Evolutionary conservation across 345 rosid genomes (phyloP), one percentile per base, ranked within the genome.

Genomic region (Rubroshorea leprosula): DNA sequence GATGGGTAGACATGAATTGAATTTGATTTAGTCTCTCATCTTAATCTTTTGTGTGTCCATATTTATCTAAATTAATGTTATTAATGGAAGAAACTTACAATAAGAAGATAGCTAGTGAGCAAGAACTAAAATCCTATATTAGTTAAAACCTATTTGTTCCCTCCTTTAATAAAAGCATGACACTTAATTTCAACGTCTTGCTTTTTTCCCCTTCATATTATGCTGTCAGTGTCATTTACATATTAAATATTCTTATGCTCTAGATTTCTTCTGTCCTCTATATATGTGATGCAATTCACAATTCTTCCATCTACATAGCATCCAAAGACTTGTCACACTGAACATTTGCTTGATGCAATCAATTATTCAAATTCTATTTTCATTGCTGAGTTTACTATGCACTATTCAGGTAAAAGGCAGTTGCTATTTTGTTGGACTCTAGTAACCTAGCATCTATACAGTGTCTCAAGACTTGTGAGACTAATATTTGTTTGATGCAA

Each of bases 151-250:
- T 44, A n/a, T 44, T 10, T 44, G 16, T 44, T 44, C 47, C 47
- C 16, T 44, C 17, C 18, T 44, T 6, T 44, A 44, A 14, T 13
- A n/a, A n/a, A 44, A 44, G 15, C 5, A 5, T 44, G 16, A 44
- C 41, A 35, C 41, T 35, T 35, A 13, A 35, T n/a, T n/a, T n/a
- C n/a, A n/a, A n/a, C n/a, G n/a, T n/a, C 59, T 45, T 55, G 23
- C 27, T 54, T 7, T 23, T 6, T 45, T 53, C 25, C 15, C 13
- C 20, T 39, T 63, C 27, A 38, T 15, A 12, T 39, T 19, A n/a
- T 50, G 1, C 20, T 9, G 15, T 44, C 15, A 21, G 11, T 35
- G 12, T 62, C 12, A 35, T 4, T 46, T 44, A 13, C 16, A 44
- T 44, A 44, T 13, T 44, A 44, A n/a, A 44, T 44, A 16, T 44